Base-by-base conservation (phyloP, 306 rosid species). In the Lupinus albus region DNA sequence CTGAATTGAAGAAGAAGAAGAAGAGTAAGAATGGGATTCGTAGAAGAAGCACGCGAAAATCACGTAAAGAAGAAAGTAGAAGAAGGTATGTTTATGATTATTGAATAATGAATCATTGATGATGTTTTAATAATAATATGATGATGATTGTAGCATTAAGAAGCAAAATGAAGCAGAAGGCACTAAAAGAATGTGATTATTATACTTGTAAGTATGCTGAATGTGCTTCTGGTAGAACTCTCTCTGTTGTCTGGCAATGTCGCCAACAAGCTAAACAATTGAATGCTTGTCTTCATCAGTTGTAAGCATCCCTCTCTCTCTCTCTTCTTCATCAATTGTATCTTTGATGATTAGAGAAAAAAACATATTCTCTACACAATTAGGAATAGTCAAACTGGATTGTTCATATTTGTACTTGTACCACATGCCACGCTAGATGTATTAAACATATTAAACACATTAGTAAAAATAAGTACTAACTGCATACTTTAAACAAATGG, bases 31-130 rank as follows among this genome's bases (percentile, higher is more conserved):
- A 93, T 90, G 99, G 94, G 99, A 4, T 83, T 75, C 76, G 32
- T 90, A 35, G 86, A 90, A 75, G 89, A 93, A 49, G 99, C 99
- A 46, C 96, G 97, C 35, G 82, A 90, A 52, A 93, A 93, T 82
- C 97, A 90, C 62, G 99, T 90, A 47, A 93, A 93, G 94, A 93
- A 93, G 96, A 93, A 93, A 72, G 99, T 82, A 1, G 99, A 90
- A 79, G 97, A 88, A 90, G 99, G 97, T 93, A 73, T 4, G 3
- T 1, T 20, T 45, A 17, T 8, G 9, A 9, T 39, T 39, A 9
- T 39, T 9, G 4, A n/a, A n/a, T n/a, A n/a, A n/a, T n/a, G n/a
- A n/a, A n/a, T n/a, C n/a, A n/a, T n/a, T n/a, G n/a, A n/a, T n/a
- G n/a, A n/a, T n/a, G n/a, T n/a, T n/a, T n/a, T n/a, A n/a, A n/a